phyloP scores from a whole-genome alignment of 192 early-diverging fungal species.

The Mortierella antarctica region DNA sequence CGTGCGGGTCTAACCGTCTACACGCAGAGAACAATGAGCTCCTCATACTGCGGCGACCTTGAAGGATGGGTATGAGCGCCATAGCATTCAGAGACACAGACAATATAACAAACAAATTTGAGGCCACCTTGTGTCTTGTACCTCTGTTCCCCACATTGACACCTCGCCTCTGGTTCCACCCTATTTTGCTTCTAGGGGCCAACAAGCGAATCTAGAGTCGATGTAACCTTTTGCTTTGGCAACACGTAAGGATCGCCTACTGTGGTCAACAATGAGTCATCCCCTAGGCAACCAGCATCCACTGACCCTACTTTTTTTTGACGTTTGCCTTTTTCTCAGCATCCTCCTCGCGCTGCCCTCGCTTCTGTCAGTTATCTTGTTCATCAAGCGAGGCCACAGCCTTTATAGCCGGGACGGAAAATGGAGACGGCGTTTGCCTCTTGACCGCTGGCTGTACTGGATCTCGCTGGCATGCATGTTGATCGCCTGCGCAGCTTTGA shows the following conservation, averaged over 20 bases:
- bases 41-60: too few species aligned
- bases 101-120: too few species aligned
- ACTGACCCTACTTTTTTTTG: not conserved
- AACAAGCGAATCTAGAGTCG: constrained; percentile 11
- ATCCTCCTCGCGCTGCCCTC: constrained; percentile 6
- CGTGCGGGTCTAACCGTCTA: too few species aligned
- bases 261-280: not conserved
- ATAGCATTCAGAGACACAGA: too few species aligned
- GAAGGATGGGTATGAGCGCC: too few species aligned
- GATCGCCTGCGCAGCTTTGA: not conserved
- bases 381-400: not conserved
- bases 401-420: not conserved
- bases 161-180: too few species aligned
- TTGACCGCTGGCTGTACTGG: not conserved
- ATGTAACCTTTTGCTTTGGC: constrained; percentile 28
- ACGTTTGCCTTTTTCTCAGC: not conserved
- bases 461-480: not conserved
- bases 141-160: too few species aligned
- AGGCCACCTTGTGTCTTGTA: too few species aligned
- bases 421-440: not conserved
- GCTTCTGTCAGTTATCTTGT: not conserved
- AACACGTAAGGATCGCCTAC: constrained; percentile 10
- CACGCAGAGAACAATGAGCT: too few species aligned
- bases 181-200: constrained; percentile 15
- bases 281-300: too few species aligned